Conservation (phyloP, 108 stramenopile genomes). For the Fragilaria crotonensis region DNA sequence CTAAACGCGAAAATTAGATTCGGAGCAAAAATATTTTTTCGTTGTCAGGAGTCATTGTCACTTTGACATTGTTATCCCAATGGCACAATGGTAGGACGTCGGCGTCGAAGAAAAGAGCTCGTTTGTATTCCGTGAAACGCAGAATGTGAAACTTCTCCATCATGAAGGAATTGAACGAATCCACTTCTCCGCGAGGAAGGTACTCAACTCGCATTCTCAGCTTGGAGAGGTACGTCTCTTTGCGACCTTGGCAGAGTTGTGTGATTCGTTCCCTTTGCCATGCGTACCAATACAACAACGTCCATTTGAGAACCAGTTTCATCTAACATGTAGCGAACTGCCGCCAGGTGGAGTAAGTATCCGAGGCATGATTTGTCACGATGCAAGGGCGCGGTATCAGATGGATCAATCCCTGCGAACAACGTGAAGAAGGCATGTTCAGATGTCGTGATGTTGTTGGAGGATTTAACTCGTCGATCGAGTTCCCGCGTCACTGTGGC, state of each 20-base stretch:
- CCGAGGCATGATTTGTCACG: neutral
- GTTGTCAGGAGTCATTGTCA: slow-evolving; percentile 12
- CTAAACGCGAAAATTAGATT: slow-evolving; percentile 34
- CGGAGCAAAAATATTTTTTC: slow-evolving; percentile 11
- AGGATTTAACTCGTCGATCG: no score
- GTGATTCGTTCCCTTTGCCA: neutral
- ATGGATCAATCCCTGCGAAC: neutral
- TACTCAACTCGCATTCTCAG: slow-evolving; percentile 24
- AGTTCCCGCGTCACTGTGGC: no score
- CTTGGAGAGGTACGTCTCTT: neutral
- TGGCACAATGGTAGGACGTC: slow-evolving; percentile 60
- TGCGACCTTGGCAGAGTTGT: neutral
- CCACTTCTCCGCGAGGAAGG: slow-evolving; percentile 18
- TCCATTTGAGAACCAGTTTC: neutral
- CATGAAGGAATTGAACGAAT: slow-evolving; percentile 26
- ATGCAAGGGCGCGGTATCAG: neutral
- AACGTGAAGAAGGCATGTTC: neutral
- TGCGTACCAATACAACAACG: neutral
- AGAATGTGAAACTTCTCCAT: slow-evolving; percentile 54
- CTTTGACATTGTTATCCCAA: slow-evolving; percentile 51
- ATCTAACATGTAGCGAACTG: neutral
- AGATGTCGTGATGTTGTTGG: no score
- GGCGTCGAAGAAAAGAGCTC: slow-evolving; percentile 58
- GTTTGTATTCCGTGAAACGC: slow-evolving; percentile 47
- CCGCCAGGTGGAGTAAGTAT: neutral